Conservation (phyloP, 2,329 filamentous ascomycete species). For the Exophiala phaeomuriformis region DNA sequence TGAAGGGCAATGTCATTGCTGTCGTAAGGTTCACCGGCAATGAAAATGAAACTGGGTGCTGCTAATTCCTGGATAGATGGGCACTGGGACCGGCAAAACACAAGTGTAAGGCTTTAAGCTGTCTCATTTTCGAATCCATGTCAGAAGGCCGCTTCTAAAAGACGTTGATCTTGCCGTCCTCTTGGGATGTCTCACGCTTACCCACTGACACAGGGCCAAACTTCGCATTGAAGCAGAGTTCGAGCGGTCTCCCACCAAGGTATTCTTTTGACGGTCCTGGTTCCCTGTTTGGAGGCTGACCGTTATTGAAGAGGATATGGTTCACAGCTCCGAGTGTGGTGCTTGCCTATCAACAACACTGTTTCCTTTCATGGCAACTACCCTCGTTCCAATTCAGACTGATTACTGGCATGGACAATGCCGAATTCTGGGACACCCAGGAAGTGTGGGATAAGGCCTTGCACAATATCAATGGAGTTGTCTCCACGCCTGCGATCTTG, state of each 20-base stretch:
- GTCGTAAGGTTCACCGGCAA: constrained; percentile 44
- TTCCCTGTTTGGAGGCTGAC: neutral
- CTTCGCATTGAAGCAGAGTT: constrained; percentile 61
- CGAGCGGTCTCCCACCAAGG: constrained; percentile 50
- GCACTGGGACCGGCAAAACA: constrained; percentile 72
- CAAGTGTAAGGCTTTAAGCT: constrained; percentile 52
- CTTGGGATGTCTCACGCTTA: neutral
- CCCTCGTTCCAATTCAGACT: constrained; percentile 51
- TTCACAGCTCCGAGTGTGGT: constrained; percentile 64
- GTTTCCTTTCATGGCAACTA: constrained; percentile 54
- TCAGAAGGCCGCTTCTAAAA: too few species aligned
- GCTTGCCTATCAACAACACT: constrained; percentile 59
- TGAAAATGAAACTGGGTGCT: constrained; percentile 1
- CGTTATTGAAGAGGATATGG: constrained; percentile 50
- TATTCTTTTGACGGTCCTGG: constrained; percentile 28
- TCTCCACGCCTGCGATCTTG: constrained; percentile 71
- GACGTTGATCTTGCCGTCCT: neutral
- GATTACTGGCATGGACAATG: constrained; percentile 60
- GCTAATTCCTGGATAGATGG: constrained; percentile 53
- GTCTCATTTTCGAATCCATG: neutral
- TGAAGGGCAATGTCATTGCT: constrained; percentile 64
- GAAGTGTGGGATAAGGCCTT: constrained; percentile 61
- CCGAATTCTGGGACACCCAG: constrained; percentile 66
- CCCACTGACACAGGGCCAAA: constrained; percentile 48
- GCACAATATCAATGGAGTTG: constrained; percentile 58